These are phyloP conservation scores for Yarrowia bubula DNA, from an alignment of 805 yeast species.

Conservation along the genomic window DNA sequence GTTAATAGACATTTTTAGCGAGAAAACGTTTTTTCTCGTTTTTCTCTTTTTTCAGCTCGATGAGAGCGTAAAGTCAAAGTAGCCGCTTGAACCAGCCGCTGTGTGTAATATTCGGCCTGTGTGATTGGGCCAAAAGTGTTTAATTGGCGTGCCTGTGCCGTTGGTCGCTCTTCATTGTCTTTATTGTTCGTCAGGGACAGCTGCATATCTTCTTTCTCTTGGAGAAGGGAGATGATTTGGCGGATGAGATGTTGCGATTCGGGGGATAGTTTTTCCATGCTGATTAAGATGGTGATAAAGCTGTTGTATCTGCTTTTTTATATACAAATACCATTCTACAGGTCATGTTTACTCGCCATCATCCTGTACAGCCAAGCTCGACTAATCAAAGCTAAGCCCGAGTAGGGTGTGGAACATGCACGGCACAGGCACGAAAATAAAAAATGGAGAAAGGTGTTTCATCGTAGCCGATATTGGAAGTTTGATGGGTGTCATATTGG, in stretches of 20 bases:
- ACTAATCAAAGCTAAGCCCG: not conserved
- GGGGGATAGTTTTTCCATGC: not conserved
- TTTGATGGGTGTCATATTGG: no score
- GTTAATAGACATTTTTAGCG: conserved; percentile 4
- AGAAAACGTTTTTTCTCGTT: no score
- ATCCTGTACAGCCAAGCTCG: not conserved
- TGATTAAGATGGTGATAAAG: not conserved
- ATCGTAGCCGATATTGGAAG: not conserved
- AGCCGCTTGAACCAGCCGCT: conserved; percentile 14
- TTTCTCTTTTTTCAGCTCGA: conserved; percentile 10
- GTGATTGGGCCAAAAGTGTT: conserved; percentile 14
- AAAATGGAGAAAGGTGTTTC: not conserved
- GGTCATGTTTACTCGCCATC: not conserved
- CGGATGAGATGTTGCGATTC: not conserved
- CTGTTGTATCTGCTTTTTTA: not conserved
- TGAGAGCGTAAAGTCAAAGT: conserved; percentile 10
- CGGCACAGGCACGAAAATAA: not conserved
- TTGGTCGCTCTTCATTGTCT: not conserved
- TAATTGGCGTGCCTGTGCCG: not conserved
- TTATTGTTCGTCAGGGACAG: not conserved
- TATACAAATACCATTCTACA: not conserved
- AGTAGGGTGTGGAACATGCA: not conserved
- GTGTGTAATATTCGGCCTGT: conserved; percentile 13
- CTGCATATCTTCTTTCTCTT: conserved; percentile 6
- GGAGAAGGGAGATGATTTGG: not conserved